A percentile compares a stretch with the other conserved stretches of the same genome.
phyloP scores from a whole-genome alignment of 2,329 filamentous ascomycete species.

The Talaromyces amestolkiae region DNA sequence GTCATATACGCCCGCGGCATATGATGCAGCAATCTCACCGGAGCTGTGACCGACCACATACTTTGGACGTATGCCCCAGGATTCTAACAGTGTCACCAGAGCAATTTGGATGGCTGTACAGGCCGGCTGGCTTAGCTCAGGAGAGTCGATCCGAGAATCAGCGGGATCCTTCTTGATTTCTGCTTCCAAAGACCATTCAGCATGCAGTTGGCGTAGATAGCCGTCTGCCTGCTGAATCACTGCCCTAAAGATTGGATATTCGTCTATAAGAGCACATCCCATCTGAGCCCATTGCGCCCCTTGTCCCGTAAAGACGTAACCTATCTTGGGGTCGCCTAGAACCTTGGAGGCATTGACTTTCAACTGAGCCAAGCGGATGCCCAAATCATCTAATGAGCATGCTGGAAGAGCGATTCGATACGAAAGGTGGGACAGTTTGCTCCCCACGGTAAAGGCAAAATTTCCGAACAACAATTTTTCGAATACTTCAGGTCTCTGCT shows the following conservation, averaged over 20 bases:
- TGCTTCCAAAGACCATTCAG: slow-evolving; percentile 22
- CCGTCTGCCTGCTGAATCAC: slow-evolving; percentile 20
- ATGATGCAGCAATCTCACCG: slow-evolving; percentile 25
- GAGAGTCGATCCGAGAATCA: slow-evolving; percentile 24
- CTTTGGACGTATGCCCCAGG: slow-evolving; percentile 19
- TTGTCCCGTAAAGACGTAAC: slow-evolving; percentile 19
- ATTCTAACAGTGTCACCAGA: slow-evolving; percentile 19
- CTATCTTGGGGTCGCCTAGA: slow-evolving; percentile 21
- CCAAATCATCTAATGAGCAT: slow-evolving; percentile 23
- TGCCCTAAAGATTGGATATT: slow-evolving; percentile 9
- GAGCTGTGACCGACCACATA: slow-evolving; percentile 23
- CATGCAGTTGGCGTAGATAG: slow-evolving; percentile 28
- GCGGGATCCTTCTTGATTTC: slow-evolving; percentile 11
- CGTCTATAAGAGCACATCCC: slow-evolving; percentile 9
- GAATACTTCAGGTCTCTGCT: slow-evolving; percentile 36
- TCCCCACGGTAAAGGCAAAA: slow-evolving; percentile 27
- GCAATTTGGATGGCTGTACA: slow-evolving; percentile 26
- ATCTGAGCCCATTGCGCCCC: slow-evolving; percentile 25
- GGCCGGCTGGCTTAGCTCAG: slow-evolving; percentile 26
- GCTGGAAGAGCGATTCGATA: slow-evolving; percentile 26
- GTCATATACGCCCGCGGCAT: slow-evolving; percentile 23
- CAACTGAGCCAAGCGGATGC: slow-evolving; percentile 20
- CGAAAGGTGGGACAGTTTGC: slow-evolving; percentile 27
- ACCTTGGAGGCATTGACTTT: slow-evolving; percentile 26
- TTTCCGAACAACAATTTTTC: slow-evolving; percentile 25